These are phyloP conservation scores for Penicillium nordicum DNA, from an alignment of 2,329 filamentous ascomycete genomes.

Conservation along the genomic window DNA sequence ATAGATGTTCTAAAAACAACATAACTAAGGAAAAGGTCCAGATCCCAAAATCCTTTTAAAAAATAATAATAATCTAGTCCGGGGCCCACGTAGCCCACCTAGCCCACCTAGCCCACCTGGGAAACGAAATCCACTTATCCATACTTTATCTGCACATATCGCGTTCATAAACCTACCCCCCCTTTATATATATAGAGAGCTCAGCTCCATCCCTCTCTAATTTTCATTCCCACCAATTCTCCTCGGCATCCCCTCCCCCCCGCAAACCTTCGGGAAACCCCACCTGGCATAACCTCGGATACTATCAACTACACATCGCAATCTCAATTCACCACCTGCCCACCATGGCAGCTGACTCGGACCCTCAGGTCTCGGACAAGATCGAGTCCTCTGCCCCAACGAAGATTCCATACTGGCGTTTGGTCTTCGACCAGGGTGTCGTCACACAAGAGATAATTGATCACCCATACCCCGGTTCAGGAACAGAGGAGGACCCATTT, in stretches of 20 bases:
- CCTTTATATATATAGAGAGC: not conserved
- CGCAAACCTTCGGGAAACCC: not conserved
- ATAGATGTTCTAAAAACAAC: not conserved
- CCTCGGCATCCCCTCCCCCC: not conserved
- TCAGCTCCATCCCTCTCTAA: not conserved
- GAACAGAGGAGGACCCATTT: constrained; percentile 65
- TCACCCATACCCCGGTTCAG: constrained; percentile 57
- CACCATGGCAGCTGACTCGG: constrained; percentile 28
- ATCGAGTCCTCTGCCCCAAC: constrained; percentile 27
- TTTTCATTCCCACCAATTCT: not conserved
- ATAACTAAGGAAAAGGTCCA: not conserved
- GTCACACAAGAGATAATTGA: constrained; percentile 57
- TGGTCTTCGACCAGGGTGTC: constrained; percentile 57
- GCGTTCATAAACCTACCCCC: not conserved
- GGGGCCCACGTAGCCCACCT: not conserved
- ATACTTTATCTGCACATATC: not conserved
- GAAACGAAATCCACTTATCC: not conserved
- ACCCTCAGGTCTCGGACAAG: constrained; percentile 24
- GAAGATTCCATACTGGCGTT: constrained; percentile 45
- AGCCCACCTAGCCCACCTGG: not conserved
- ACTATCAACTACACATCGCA: not conserved
- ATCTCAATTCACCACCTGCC: constrained; percentile 7
- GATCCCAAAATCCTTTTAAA: not conserved
- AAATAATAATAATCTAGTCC: not conserved
- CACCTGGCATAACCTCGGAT: not conserved